Evolutionary conservation across 306 rosid species (phyloP), one percentile per base, ranked within the genome.

Genomic region (Acacia acuminata): DNA sequence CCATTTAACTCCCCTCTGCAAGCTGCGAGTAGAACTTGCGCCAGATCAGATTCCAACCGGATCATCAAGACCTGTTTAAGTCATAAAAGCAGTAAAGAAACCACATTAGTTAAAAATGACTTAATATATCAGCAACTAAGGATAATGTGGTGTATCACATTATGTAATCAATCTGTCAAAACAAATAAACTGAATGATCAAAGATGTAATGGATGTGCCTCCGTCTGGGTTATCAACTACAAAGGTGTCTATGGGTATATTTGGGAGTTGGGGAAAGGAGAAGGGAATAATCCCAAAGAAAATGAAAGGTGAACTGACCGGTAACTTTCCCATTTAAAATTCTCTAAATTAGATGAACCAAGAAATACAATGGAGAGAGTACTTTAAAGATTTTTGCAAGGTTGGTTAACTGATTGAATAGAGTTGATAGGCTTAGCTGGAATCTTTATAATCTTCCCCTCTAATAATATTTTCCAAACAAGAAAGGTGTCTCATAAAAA

Each of bases 11-110:
- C 89, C 78, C 99, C 99, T 84, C 90, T 87, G 84, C 99, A 96
- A 27, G 99, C 97, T 48, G 98, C 97, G 45, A 94, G 96, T 80
- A 96, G 91, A 84, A 94, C 90, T 91, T 88, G 96, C 30, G 82
- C 98, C 76, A 96, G 87, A 84, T 96, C 99, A 50, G 97, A 94
- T 79, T 96, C 96, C 87, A 96, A 86, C 30, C 98, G 91, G 24
- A 94, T 91, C 98, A 96, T 96, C 88, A 96, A 85, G 66, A 92
- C 99, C 97, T 94, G 88, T 75, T 78, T 20, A 82, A 53, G 88
- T 84, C 42, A 48, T 77, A 55, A 63, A 78, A 40, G 53, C 27
- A 10, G 58, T 63, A 27, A 25, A 71, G 58, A 78, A 56, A 8
- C 7, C 2, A 7, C 5, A 38, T 40, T 17, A 20, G 63, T 76